Base-by-base conservation (phyloP, 768 basidiomycete genomes). In the Dioszegia aurantiaca region DNA sequence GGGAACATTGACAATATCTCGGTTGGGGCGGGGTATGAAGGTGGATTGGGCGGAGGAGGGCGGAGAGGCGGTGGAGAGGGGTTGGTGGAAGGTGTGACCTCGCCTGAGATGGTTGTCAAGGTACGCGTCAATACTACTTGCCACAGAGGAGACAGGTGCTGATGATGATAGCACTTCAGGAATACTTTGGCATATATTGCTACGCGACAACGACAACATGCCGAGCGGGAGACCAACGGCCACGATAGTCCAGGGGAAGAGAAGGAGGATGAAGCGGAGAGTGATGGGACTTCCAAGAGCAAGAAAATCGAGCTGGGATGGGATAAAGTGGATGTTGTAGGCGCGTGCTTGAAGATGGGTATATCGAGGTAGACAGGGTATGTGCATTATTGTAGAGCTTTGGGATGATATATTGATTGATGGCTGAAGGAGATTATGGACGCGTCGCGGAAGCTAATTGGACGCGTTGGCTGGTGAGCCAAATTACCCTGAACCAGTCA, bases 281-380 rank as follows among this genome's bases (percentile, higher is more conserved):
- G 51, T 14, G 43, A 82, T 80, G 49, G 21, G 5, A 14, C 33
- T 6, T 43, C 79, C 76, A 24, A 77, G 76, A 27, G 21, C 24
- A 31, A 30, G 44, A 52, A 80, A 77, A 83, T 54, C 77, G 87
- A 72, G 55, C 37, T 53, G 14, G 37, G 51, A 1, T 95, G 91
- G 85, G 85, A 87, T 41, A 86, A 88, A 40, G 91, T 95, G 1
- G 90, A 93, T 68, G 83, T 94, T 5, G 86, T 88, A 1, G 91
- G 90, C 23, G 91, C 90, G 2, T 77, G 86, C 67, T 75, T 93
- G 74, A 95, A 95, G 82, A 88, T 94, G 88, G 88, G 88, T 24
- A 53, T 66, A n/a, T 45, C 54, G 42, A 55, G 59, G 37, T 58
- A 51, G 46, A 33, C 8, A 3, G 14, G 47, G 11, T 36, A n/a